Evolutionary conservation across 192 early-diverging fungal species (phyloP).

Genomic region (Linnemannia elongata): DNA sequence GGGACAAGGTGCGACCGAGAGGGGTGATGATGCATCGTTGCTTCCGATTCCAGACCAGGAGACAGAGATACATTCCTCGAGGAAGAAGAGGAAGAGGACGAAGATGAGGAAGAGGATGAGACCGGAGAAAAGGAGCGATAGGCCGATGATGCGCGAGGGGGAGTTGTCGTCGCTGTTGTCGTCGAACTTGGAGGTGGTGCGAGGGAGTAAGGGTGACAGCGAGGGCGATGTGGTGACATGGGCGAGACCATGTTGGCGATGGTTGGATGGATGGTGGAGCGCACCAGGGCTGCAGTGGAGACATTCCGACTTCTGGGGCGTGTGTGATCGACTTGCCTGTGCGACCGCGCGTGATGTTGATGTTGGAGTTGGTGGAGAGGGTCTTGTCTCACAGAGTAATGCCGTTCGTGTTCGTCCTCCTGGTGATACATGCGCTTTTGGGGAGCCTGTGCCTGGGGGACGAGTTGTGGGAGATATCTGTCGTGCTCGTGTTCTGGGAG

Average conservation of each 20-base stretch:
- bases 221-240: background rate
- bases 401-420: background rate
- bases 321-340: constrained; percentile 3
- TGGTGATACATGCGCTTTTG: background rate
- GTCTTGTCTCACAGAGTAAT: background rate
- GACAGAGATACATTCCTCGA: constrained; percentile 28
- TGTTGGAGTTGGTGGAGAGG: background rate
- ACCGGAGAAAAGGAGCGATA: constrained; percentile 19
- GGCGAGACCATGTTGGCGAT: constrained; percentile 38
- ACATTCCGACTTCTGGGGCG: background rate
- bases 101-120: background rate
- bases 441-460: background rate
- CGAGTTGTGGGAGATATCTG: background rate
- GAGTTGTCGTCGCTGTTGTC: background rate
- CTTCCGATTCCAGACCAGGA: constrained; percentile 25
- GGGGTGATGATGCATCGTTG: background rate
- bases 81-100: constrained; percentile 14
- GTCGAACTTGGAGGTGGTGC: background rate
- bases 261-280: constrained; percentile 27
- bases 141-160: background rate
- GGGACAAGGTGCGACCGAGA: background rate
- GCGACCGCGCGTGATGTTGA: background rate
- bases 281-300: background rate
- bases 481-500: background rate
- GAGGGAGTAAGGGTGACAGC: constrained; percentile 3